Evolutionary conservation across 2,329 filamentous ascomycete species (phyloP).

Genomic region (Ascochyta koolunga): DNA sequence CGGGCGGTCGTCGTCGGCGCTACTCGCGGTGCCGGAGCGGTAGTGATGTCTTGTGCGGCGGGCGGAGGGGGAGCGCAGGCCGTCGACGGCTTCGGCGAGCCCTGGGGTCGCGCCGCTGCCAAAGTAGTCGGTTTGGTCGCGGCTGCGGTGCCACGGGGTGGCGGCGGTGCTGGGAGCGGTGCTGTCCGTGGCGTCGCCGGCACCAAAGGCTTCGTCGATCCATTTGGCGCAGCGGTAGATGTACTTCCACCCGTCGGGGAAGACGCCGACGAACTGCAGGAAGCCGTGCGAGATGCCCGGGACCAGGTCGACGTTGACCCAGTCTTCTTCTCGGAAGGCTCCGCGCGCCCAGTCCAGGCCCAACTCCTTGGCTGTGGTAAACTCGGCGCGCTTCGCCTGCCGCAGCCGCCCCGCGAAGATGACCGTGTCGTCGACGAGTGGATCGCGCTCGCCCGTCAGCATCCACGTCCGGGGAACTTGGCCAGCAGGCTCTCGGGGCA

Average conservation of each 20-base stretch:
- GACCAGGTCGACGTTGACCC: slow-evolving; percentile 81
- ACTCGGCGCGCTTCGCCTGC: slow-evolving; percentile 70
- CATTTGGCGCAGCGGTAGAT: slow-evolving; percentile 79
- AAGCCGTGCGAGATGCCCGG: slow-evolving; percentile 94
- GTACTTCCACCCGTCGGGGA: slow-evolving; percentile 88
- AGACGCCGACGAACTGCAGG: slow-evolving; percentile 85
- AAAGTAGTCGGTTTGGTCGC: slow-evolving; percentile 81
- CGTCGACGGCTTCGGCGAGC: slow-evolving; percentile 75
- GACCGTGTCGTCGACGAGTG: slow-evolving; percentile 93
- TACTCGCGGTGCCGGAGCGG: slow-evolving; percentile 62
- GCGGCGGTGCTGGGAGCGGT: slow-evolving; percentile 19
- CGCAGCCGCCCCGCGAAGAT: slow-evolving; percentile 92
- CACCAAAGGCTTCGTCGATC: slow-evolving; percentile 78
- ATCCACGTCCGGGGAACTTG: slow-evolving; percentile 95
- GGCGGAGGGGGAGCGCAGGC: slow-evolving; percentile 40
- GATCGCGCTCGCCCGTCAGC: slow-evolving; percentile 92
- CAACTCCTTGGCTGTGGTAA: slow-evolving; percentile 61
- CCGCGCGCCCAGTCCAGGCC: slow-evolving; percentile 60
- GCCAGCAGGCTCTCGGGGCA: slow-evolving; percentile 84
- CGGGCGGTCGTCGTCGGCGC: slow-evolving; percentile 79
- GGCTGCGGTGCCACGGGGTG: slow-evolving; percentile 58
- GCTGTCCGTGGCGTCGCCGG: slow-evolving; percentile 24
- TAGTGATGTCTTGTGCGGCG: slow-evolving; percentile 54
- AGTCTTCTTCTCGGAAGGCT: slow-evolving; percentile 72
- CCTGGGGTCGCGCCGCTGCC: slow-evolving; percentile 69